Evolutionary conservation across 192 early-diverging fungal genomes (phyloP).

Genomic region (Geranomyces variabilis): DNA sequence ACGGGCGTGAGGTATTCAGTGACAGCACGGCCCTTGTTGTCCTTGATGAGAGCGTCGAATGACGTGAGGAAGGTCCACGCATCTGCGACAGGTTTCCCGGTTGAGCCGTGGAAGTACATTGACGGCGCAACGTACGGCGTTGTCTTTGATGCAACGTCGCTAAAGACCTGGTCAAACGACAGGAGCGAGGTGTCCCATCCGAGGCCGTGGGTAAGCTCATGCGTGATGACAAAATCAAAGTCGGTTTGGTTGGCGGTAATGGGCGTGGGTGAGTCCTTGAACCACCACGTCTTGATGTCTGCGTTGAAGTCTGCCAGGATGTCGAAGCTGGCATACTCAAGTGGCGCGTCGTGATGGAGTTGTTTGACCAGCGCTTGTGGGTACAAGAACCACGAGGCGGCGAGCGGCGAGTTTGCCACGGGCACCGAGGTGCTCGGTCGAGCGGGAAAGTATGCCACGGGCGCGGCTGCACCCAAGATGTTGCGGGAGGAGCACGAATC

Average conservation of each 20-base stretch:
- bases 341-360: conserved; percentile 13
- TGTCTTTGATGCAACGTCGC: neutral
- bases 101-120: conserved; percentile 25
- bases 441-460: conserved; percentile 37
- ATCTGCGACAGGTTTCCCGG: conserved; percentile 24
- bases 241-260: conserved; percentile 41
- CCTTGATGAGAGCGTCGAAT: conserved; percentile 33
- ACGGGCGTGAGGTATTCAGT: conserved; percentile 1
- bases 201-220: conserved; percentile 50
- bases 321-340: conserved; percentile 28
- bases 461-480: conserved; percentile 30
- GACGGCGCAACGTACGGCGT: conserved; percentile 41
- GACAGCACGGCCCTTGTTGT: conserved; percentile 7
- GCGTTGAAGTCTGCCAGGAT: conserved; percentile 45
- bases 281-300: conserved; percentile 30
- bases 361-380: conserved; percentile 42
- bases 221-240: conserved; percentile 42
- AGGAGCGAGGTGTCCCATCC: conserved; percentile 39
- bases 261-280: conserved; percentile 7
- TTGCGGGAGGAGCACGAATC: conserved; percentile 2
- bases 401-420: neutral
- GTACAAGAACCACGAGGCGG: conserved; percentile 29
- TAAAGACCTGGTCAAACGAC: conserved; percentile 17
- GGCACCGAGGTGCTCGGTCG: neutral
- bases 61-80: conserved; percentile 19